Percentiles rank a stretch among this genome's conserved stretches.
Conservation (phyloP, 306 rosid species). For the Astragalus glycyphyllos region DNA sequence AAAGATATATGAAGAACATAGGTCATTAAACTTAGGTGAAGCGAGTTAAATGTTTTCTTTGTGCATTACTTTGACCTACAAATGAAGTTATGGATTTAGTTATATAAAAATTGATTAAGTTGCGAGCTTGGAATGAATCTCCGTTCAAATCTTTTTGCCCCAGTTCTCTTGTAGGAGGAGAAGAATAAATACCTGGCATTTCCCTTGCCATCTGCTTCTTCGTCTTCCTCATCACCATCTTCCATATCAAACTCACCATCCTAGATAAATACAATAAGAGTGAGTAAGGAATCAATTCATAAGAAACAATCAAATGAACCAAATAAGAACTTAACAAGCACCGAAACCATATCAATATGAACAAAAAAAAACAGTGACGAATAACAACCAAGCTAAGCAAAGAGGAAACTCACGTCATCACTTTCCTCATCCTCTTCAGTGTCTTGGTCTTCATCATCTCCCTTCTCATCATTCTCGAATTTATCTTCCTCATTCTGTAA, state of each 20-base stretch:
- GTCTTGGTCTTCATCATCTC: constrained; percentile 42
- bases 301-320: not conserved
- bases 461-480: constrained; percentile 54
- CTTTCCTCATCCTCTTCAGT: constrained; percentile 60
- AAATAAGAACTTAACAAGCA: constrained; percentile 6
- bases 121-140: constrained; percentile 31
- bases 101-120: not conserved
- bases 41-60: constrained; percentile 21
- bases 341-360: not conserved
- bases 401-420: constrained; percentile 55
- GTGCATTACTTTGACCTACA: not conserved
- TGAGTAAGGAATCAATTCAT: constrained; percentile 28
- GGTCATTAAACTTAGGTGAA: constrained; percentile 14
- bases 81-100: constrained; percentile 26
- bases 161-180: not conserved
- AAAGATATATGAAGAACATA: not conserved
- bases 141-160: not conserved
- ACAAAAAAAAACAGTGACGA: not conserved
- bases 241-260: constrained; percentile 59
- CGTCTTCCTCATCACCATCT: constrained; percentile 57
- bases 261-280: constrained; percentile 49
- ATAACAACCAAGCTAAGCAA: constrained; percentile 17
- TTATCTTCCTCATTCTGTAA: constrained; percentile 71
- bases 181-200: constrained; percentile 60
- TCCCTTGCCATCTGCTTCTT: constrained; percentile 54